Evolutionary conservation across 2,329 filamentous ascomycete species (phyloP).

Genomic region (Cylindrodendrum hubeiense): DNA sequence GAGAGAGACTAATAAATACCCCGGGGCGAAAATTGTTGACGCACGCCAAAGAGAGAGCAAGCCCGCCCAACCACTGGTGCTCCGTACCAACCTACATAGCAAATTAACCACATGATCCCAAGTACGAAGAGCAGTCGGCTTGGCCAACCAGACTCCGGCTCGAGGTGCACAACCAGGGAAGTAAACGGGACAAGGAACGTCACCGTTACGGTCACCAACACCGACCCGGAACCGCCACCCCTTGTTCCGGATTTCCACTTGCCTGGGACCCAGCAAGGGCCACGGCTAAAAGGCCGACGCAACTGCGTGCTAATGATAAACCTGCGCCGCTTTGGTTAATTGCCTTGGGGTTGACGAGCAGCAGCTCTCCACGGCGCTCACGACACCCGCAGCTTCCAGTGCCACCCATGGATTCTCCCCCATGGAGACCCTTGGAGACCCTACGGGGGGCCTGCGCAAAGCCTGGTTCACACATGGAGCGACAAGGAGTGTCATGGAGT

Average conservation of each 20-base stretch:
- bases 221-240: constrained; percentile 18
- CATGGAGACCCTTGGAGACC: constrained; percentile 20
- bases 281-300: background rate
- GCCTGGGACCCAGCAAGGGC: background rate
- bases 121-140: background rate
- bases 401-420: constrained; percentile 10
- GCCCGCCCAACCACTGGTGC: background rate
- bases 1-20: constrained; percentile 6
- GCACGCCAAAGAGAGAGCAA: background rate
- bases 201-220: constrained; percentile 16
- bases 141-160: background rate
- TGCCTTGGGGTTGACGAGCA: background rate
- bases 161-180: constrained; percentile 22
- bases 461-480: background rate
- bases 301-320: constrained; percentile 6
- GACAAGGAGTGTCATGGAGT: background rate
- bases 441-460: background rate
- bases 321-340: constrained; percentile 15
- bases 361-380: constrained; percentile 20
- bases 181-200: constrained; percentile 19
- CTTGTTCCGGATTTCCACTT: constrained; percentile 19
- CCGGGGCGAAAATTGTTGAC: background rate
- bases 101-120: constrained; percentile 12
- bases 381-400: constrained; percentile 5
- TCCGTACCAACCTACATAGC: constrained; percentile 1